Base-by-base conservation (phyloP, 345 rosid species). In the rapeseed (Brassica napus) region DNA sequence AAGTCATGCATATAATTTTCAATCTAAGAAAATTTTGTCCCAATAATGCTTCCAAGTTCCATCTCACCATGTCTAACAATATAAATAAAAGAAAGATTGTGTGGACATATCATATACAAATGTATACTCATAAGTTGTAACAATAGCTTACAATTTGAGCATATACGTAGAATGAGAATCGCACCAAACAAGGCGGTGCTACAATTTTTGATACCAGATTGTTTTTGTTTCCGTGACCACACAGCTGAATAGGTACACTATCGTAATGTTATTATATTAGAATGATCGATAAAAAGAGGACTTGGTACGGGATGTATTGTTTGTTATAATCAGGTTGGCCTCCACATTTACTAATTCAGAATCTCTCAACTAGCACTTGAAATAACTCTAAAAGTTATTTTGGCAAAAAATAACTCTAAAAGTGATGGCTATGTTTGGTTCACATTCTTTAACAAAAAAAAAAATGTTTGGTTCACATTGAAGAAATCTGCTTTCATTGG, bases 1-100 rank as follows among this genome's bases (percentile, higher is more conserved):
- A 42, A 75, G 79, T 75, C 73, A 26, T 39, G 49, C 32, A 58
- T 39, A 35, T 44, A 76, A n/a, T 42, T 42, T 68, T 30, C 61
- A 55, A 16, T 28, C n/a, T 3, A 54, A 49, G 15, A 52, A 54
- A 68, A 23, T 11, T 60, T 24, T 60, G 65, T 60, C 66, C 21
- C 66, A 64, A 34, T 64, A 64, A 63, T 64, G 14, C 68, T 64
- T 15, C 47, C 26, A 60, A 60, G 16, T 26, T 60, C 15, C 34
- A 31, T 30, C 67, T 31, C 67, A 62, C 66, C 67, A 62, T 62
- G 39, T n/a, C 39, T 31, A 62, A 4, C 21, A 9, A 12, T 47
- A 14, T 1, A 49, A 14, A 49, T 49, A 49, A 49, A 49, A 47
- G 54, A 14, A 44, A 49, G 55, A 49, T 14, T 49, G 7, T 49